Conservation (phyloP, 345 rosid genomes). For the Diplotaxis tenuifolia region DNA sequence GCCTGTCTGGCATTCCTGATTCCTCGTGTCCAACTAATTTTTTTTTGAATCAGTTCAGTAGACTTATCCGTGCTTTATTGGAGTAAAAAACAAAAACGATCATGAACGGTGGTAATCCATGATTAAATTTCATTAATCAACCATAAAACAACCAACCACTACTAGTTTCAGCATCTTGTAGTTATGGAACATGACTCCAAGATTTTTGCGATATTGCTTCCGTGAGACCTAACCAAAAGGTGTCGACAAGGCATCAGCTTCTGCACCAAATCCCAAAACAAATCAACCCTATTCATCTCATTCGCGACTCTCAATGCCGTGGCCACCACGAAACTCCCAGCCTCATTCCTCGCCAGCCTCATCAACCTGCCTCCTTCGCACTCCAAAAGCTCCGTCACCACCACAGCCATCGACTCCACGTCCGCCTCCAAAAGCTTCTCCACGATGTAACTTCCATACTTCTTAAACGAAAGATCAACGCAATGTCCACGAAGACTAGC, state of each 20-base stretch:
- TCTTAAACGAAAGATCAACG: slow-evolving; percentile 1
- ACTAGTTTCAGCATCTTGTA: neutral
- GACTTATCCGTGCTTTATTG: neutral
- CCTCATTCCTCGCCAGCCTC: slow-evolving; percentile 4
- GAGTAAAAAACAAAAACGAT: neutral
- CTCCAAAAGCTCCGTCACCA: neutral
- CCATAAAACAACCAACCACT: neutral
- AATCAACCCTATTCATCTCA: neutral
- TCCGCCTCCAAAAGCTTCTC: neutral
- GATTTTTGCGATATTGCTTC: neutral
- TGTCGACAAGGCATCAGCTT: slow-evolving; percentile 12
- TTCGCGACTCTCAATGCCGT: neutral
- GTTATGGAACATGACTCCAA: neutral
- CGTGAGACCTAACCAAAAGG: slow-evolving; percentile 4
- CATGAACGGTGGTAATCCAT: neutral
- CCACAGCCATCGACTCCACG: neutral
- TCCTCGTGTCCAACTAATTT: no score
- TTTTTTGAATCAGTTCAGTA: neutral
- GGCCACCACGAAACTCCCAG: neutral
- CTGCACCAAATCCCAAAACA: neutral
- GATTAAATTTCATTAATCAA: neutral
- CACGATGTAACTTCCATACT: slow-evolving; percentile 5
- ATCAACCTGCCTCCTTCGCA: neutral
- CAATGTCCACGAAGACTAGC: neutral
- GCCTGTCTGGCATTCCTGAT: no score